These are phyloP conservation scores for Staphylotrichum tortipilum DNA, from an alignment of 495 filamentous ascomycete genomes.

Conservation along the genomic window DNA sequence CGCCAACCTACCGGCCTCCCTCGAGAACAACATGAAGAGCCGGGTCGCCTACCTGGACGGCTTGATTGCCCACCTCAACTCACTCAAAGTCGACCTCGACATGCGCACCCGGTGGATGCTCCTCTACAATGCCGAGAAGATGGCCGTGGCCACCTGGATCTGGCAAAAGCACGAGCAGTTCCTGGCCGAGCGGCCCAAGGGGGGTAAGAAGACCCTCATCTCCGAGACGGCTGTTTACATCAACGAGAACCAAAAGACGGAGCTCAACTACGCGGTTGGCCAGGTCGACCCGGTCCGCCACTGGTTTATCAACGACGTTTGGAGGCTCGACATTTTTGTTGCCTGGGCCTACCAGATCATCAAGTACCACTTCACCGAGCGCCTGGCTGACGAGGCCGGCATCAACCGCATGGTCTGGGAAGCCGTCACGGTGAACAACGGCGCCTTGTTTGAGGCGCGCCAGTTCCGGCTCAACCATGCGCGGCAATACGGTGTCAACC, in stretches of 20 bases:
- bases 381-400: conserved; percentile 37
- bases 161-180: conserved; percentile 68
- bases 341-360: conserved; percentile 68
- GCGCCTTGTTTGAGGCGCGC: conserved; percentile 62
- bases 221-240: conserved; percentile 60
- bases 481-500: conserved; percentile 58
- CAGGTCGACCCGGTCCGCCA: conserved; percentile 66
- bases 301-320: conserved; percentile 74
- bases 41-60: conserved; percentile 60
- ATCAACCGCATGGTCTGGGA: conserved; percentile 54
- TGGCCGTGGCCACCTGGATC: conserved; percentile 70
- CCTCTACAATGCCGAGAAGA: conserved; percentile 83
- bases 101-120: conserved; percentile 64
- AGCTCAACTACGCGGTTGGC: conserved; percentile 44
- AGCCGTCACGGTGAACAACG: conserved; percentile 69
- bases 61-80: conserved; percentile 59
- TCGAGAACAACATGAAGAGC: conserved; percentile 69
- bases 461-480: conserved; percentile 61
- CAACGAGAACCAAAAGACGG: conserved; percentile 60
- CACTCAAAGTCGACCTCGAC: conserved; percentile 46
- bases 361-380: conserved; percentile 53
- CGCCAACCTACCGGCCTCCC: conserved; percentile 56
- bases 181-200: conserved; percentile 33
- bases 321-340: conserved; percentile 62
- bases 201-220: conserved; percentile 49